Conservation (phyloP, 208 protist species). For the Acanthamoeba lenticulata region DNA sequence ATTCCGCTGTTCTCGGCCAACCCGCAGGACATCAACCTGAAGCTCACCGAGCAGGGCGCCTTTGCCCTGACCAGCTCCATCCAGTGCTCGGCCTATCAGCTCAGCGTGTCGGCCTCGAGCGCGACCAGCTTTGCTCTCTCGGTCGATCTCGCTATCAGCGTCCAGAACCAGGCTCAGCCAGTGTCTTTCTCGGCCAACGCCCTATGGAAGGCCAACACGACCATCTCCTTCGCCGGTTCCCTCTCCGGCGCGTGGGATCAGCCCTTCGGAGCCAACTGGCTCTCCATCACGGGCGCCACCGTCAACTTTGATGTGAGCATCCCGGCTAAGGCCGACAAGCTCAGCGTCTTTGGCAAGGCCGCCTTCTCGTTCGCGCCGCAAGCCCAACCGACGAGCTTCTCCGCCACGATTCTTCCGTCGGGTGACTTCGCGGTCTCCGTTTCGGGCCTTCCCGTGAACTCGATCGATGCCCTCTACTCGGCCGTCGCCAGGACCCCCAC, state of each 20-base stretch:
- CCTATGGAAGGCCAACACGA: slow-evolving; percentile 17
- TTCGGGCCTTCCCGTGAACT: neutral
- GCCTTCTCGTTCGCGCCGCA: slow-evolving; percentile 35
- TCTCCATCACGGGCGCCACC: neutral
- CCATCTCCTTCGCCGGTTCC: slow-evolving; percentile 1
- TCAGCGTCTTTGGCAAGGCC: neutral
- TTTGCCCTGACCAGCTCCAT: slow-evolving; percentile 21
- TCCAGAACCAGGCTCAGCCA: neutral
- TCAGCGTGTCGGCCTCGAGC: neutral
- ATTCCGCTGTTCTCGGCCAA: neutral
- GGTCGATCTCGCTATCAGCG: neutral
- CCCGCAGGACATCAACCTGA: neutral
- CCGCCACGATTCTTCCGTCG: neutral
- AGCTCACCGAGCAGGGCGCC: slow-evolving; percentile 16
- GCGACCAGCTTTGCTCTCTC: slow-evolving; percentile 17
- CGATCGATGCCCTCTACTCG: neutral
- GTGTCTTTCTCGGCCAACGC: slow-evolving; percentile 1
- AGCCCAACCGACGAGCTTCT: neutral
- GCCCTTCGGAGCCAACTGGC: slow-evolving; percentile 6
- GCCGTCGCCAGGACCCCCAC: neutral
- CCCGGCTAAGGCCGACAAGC: neutral
- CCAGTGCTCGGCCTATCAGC: neutral
- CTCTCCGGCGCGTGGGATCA: neutral
- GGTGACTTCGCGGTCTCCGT: slow-evolving; percentile 27
- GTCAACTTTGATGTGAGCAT: neutral